Percentiles rank a stretch among this genome's conserved stretches.
phyloP scores from a whole-genome alignment of 306 rosid species.

The Castanea mollissima region DNA sequence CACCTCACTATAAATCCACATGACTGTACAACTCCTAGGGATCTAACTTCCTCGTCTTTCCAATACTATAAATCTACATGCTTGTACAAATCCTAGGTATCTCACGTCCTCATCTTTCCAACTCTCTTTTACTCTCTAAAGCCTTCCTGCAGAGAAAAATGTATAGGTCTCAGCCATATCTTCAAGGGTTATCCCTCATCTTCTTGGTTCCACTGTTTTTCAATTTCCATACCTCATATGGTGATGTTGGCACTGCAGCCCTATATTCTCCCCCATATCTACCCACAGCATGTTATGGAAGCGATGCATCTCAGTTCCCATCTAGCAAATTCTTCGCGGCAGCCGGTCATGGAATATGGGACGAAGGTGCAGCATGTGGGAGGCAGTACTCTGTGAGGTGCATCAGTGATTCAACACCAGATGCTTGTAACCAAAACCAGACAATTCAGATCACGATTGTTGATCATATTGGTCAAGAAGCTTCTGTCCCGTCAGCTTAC shows the following conservation, averaged over 20 bases:
- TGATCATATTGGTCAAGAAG: too few relatives aligned
- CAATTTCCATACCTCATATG: slow-evolving; percentile 22
- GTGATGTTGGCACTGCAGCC: slow-evolving; percentile 69
- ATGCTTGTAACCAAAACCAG: too few relatives aligned
- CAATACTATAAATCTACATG: too few relatives aligned
- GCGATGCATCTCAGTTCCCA: slow-evolving; percentile 57
- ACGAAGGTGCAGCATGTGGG: slow-evolving; percentile 86
- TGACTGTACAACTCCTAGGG: too few relatives aligned
- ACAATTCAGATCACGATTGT: too few relatives aligned
- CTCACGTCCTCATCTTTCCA: too few relatives aligned
- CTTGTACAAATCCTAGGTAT: too few relatives aligned
- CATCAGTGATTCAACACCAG: too few relatives aligned
- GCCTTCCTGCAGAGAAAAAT: neutral
- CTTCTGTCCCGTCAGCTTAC: too few relatives aligned
- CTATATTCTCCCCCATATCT: slow-evolving; percentile 65
- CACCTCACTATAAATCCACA: too few relatives aligned
- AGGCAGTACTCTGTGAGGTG: slow-evolving; percentile 42
- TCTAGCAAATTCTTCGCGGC: slow-evolving; percentile 68
- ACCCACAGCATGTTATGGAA: slow-evolving; percentile 65
- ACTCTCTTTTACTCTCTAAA: too few relatives aligned
- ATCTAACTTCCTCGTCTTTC: too few relatives aligned
- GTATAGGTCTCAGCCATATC: neutral
- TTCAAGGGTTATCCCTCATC: neutral
- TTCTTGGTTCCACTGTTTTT: slow-evolving; percentile 12
- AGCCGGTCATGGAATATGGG: slow-evolving; percentile 86